Evolutionary conservation across 305 asterid genomes (phyloP).

Genomic region (Solanum aculeatissimum): DNA sequence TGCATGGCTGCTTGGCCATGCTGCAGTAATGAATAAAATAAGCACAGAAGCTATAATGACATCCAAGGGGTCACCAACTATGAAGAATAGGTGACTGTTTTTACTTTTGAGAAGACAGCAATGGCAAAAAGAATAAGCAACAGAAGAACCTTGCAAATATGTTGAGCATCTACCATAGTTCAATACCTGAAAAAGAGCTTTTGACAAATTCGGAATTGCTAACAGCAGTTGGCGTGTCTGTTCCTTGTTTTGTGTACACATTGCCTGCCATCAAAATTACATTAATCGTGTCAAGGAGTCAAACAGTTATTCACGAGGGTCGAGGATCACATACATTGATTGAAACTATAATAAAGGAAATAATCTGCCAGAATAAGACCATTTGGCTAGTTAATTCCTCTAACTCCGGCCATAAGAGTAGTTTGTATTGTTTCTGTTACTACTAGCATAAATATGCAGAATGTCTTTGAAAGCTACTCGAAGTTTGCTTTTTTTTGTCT

Average conservation of each 20-base stretch:
- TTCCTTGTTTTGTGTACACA: constrained; percentile 74
- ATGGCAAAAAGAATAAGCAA: constrained; percentile 2
- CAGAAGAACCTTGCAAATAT: background rate
- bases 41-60: background rate
- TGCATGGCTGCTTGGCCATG: background rate
- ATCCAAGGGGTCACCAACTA: background rate
- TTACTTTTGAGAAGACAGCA: background rate
- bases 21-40: background rate
- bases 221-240: constrained; percentile 60
- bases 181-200: constrained; percentile 80
- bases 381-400: background rate
- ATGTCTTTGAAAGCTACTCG: background rate
- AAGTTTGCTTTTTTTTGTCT: background rate
- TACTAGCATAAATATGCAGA: background rate
- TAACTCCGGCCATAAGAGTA: background rate
- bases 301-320: background rate
- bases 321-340: background rate
- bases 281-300: background rate
- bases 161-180: background rate
- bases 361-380: background rate
- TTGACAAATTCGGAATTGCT: constrained; percentile 53
- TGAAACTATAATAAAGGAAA: background rate
- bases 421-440: background rate
- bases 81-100: background rate
- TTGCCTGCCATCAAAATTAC: constrained; percentile 34